These are phyloP conservation scores for Lipomyces kockii DNA, from an alignment of 805 yeast species.

Conservation along the genomic window DNA sequence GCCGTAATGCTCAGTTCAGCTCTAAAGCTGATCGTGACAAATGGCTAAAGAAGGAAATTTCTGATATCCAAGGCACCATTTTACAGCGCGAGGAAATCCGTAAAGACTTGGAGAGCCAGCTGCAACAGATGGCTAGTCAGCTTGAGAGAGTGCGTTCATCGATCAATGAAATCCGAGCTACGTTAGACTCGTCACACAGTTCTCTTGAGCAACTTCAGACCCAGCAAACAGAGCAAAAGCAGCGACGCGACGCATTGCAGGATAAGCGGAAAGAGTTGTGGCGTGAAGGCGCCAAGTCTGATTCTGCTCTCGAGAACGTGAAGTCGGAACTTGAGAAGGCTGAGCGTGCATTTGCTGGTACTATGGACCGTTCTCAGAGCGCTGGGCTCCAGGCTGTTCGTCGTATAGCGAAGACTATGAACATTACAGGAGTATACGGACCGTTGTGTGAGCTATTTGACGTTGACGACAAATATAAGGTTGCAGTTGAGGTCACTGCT, in stretches of 20 bases:
- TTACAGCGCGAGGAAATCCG: conserved; percentile 42
- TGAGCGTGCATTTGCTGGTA: conserved; percentile 64
- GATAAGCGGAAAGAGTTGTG: conserved; percentile 75
- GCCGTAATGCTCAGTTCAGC: conserved; percentile 64
- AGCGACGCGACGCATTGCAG: conserved; percentile 47
- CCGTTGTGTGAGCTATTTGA: conserved; percentile 81
- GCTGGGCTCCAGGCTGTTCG: conserved; percentile 72
- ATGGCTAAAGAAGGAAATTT: conserved; percentile 66
- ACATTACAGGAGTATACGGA: conserved; percentile 72
- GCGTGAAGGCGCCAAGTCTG: conserved; percentile 75
- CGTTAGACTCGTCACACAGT: conserved; percentile 37
- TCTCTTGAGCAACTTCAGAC: conserved; percentile 28
- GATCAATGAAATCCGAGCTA: conserved; percentile 22
- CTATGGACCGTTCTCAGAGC: conserved; percentile 74
- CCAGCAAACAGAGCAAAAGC: conserved; percentile 31
- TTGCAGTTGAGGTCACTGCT: conserved; percentile 87
- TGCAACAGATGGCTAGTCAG: conserved; percentile 19
- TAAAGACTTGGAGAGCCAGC: conserved; percentile 39
- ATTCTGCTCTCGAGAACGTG: conserved; percentile 60
- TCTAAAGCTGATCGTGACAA: conserved; percentile 62
- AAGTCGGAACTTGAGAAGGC: conserved; percentile 60
- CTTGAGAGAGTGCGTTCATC: conserved; percentile 32
- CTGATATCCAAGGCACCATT: conserved; percentile 45
- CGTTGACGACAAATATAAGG: conserved; percentile 79
- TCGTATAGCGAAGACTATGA: conserved; percentile 62